Conservation (phyloP, 176 grass and related monocot species). For the Eragrostis curvula region DNA sequence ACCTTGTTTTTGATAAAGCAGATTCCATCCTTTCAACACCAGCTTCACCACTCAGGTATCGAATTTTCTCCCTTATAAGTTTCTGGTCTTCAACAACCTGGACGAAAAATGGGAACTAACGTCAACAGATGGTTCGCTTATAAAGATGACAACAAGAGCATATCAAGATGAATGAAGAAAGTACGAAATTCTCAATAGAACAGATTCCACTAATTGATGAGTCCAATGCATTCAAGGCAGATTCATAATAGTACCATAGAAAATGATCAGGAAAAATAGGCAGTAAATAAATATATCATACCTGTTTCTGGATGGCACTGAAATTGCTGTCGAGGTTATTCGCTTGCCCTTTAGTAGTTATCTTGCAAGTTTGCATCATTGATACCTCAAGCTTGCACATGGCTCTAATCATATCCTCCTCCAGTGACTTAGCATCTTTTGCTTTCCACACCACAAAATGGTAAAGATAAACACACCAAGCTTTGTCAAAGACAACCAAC, state of each 20-base stretch:
- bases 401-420: constrained; percentile 84
- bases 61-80: constrained; percentile 75
- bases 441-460: constrained; percentile 85
- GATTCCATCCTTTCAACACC: constrained; percentile 83
- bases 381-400: constrained; percentile 90
- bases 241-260: neutral
- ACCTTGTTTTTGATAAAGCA: constrained; percentile 72
- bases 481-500: constrained; percentile 76
- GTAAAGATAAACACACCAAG: constrained; percentile 87
- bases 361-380: constrained; percentile 89
- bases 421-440: constrained; percentile 84
- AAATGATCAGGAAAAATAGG: neutral
- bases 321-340: constrained; percentile 64
- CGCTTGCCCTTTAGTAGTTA: constrained; percentile 51
- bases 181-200: neutral
- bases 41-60: constrained; percentile 67
- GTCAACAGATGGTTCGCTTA: constrained; percentile 31
- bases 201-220: neutral
- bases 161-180: neutral
- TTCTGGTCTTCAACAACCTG: constrained; percentile 86
- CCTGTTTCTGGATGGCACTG: constrained; percentile 73
- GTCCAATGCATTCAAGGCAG: constrained; percentile 21
- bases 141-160: constrained; percentile 28
- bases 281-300: constrained; percentile 33
- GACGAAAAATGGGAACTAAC: neutral